phyloP scores from a whole-genome alignment of 129 eudicot genomes.

The Flaveria robusta region DNA sequence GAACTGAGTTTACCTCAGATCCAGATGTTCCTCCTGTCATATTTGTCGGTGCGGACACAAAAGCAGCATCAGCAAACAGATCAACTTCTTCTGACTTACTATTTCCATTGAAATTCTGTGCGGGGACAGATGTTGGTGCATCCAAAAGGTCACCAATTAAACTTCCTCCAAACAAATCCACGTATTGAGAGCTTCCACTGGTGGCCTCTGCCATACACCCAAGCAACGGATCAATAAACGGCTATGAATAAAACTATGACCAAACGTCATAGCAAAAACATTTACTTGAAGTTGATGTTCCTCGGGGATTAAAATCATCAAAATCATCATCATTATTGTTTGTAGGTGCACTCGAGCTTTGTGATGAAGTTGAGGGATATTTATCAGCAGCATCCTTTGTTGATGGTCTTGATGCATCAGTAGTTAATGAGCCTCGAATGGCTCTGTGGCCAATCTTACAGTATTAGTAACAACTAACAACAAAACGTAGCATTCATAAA shows the following conservation, averaged over 20 bases:
- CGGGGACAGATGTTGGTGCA: constrained; percentile 56
- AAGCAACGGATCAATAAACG: constrained; percentile 9
- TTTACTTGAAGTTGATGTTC: constrained; percentile 81
- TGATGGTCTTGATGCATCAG: constrained; percentile 50
- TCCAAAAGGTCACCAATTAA: constrained; percentile 78
- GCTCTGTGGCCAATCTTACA: constrained; percentile 48
- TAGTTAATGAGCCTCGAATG: constrained; percentile 46
- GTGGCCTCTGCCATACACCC: constrained; percentile 60
- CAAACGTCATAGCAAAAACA: constrained; percentile 11
- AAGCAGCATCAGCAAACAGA: constrained; percentile 92
- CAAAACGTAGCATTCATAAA: too few species aligned
- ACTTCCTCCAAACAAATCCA: constrained; percentile 79
- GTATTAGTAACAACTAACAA: constrained; percentile 23
- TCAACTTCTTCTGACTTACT: constrained; percentile 72
- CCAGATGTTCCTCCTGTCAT: constrained; percentile 40
- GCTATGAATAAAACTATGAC: background rate
- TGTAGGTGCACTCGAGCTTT: constrained; percentile 49
- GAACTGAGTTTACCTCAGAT: constrained; percentile 46
- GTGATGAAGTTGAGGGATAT: constrained; percentile 49
- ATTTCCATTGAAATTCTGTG: constrained; percentile 38
- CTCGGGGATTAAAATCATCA: constrained; percentile 98
- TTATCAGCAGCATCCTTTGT: constrained; percentile 45
- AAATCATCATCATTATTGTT: constrained; percentile 68
- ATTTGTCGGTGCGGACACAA: constrained; percentile 81
- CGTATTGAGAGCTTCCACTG: constrained; percentile 62